A percentile compares a stretch with the other conserved stretches of the same genome.
These are phyloP conservation scores for Bodo saltans DNA, from an alignment of 78 protist species.

Conservation along the genomic window DNA sequence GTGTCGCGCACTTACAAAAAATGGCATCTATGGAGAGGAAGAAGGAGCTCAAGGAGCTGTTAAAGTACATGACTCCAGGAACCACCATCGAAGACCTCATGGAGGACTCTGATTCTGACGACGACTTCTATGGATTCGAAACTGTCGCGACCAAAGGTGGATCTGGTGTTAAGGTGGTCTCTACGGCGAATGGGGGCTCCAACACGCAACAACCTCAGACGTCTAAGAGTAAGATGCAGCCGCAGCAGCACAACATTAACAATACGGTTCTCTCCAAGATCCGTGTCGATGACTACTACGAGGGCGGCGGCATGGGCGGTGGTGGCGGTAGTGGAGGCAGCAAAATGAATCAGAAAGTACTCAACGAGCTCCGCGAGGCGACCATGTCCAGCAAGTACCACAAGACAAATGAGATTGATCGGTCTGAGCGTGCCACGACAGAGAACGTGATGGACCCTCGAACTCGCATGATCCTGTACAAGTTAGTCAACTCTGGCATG, in stretches of 20 bases:
- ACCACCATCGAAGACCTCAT: too few relatives aligned
- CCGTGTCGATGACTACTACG: background rate
- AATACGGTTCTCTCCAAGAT: background rate
- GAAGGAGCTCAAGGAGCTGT: too few relatives aligned
- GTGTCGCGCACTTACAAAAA: too few relatives aligned
- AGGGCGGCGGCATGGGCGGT: background rate
- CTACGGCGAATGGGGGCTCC: too few relatives aligned
- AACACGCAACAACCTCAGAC: too few relatives aligned
- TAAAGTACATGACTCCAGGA: too few relatives aligned
- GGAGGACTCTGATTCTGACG: too few relatives aligned
- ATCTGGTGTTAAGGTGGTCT: too few relatives aligned
- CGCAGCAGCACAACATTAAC: background rate
- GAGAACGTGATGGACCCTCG: constrained; percentile 92
- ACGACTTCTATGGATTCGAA: too few relatives aligned
- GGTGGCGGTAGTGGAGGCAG: background rate
- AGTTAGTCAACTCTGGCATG: constrained; percentile 70
- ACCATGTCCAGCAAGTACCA: background rate
- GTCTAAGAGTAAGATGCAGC: background rate
- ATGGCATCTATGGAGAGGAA: too few relatives aligned
- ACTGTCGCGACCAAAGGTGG: too few relatives aligned
- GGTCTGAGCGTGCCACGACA: constrained; percentile 69
- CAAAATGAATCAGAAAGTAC: background rate
- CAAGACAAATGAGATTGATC: constrained; percentile 33
- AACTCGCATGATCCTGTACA: constrained; percentile 88
- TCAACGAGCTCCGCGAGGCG: background rate